phyloP scores from a whole-genome alignment of 345 rosid genomes.

The Bruguiera sexangula region DNA sequence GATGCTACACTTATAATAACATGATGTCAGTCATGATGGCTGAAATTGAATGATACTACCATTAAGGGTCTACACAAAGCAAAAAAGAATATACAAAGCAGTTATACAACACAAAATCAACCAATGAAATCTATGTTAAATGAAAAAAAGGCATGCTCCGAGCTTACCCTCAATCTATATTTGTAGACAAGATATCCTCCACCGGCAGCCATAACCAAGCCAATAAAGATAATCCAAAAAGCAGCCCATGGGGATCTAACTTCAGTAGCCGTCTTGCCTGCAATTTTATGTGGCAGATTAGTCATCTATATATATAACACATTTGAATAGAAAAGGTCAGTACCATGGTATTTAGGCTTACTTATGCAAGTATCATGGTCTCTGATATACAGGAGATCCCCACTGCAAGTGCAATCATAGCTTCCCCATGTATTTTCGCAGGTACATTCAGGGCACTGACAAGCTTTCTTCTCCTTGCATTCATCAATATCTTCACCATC shows the following conservation, averaged over 20 bases:
- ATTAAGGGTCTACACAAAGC: neutral
- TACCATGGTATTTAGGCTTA: constrained; percentile 29
- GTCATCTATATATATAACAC: neutral
- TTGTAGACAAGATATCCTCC: constrained; percentile 92
- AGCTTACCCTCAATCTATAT: constrained; percentile 78
- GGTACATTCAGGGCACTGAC: constrained; percentile 94
- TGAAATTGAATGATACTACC: no score
- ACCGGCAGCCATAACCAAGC: constrained; percentile 70
- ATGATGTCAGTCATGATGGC: no score
- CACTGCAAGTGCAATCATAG: constrained; percentile 82
- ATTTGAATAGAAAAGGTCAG: neutral
- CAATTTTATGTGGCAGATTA: neutral
- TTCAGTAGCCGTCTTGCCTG: constrained; percentile 72
- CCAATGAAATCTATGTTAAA: no score
- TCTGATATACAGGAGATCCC: constrained; percentile 82
- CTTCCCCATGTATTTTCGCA: constrained; percentile 96
- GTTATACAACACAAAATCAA: no score
- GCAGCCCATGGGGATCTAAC: constrained; percentile 89
- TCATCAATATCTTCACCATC: constrained; percentile 74
- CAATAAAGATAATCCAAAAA: constrained; percentile 78
- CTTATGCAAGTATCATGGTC: constrained; percentile 98
- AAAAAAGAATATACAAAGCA: neutral
- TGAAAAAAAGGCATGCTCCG: neutral
- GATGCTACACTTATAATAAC: no score
- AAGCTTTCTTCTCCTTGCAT: constrained; percentile 89